Evolutionary conservation across 2,329 filamentous ascomycete species (phyloP), one percentile per base, ranked within the genome.

Genomic region (Microsporum ferrugineum): DNA sequence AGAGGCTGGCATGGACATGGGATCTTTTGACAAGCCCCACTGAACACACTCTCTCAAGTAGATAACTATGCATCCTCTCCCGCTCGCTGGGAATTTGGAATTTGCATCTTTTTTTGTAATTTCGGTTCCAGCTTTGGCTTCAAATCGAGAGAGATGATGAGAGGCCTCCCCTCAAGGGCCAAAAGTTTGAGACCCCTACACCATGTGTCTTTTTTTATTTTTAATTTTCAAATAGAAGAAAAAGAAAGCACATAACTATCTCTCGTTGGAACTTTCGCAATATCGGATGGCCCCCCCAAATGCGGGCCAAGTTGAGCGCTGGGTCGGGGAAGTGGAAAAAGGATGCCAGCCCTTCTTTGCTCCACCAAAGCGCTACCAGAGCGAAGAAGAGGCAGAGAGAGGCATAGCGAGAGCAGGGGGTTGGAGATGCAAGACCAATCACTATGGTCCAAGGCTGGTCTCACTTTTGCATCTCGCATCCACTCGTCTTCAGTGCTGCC

Each of bases 391-490:
- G n/a, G 39, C 12, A 51, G 45, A 31, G 45, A 33, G 17, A 23
- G 17, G 17, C 17, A 23, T 23, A 23, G 17, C 17, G 17, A 23
- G 51, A 55, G 23, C 51, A 10, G n/a, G 31, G 51, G 51, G 31
- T 34, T 55, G 6, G 51, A 36, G 31, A n/a, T 23, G 2, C 51
- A 55, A 55, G 51, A 55, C 51, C 51, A 55, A 55, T 55, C 51
- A 55, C 51, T 55, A 55, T 55, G 51, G 51, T 55, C 51, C 51
- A 55, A 55, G 51, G 51, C 51, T 55, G 51, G 51, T 55, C 51
- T 55, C 51, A 55, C 51, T 36, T 31, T 36, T 55, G 51, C 51
- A 55, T 31, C 51, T 55, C 31, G 51, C 51, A 55, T 55, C 51
- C 51, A 36, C 51, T 17, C n/a, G 29, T 55, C 51, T 38, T 36